Evolutionary conservation across 768 basidiomycete genomes (phyloP).

Genomic region (Termitomyces sp.): DNA sequence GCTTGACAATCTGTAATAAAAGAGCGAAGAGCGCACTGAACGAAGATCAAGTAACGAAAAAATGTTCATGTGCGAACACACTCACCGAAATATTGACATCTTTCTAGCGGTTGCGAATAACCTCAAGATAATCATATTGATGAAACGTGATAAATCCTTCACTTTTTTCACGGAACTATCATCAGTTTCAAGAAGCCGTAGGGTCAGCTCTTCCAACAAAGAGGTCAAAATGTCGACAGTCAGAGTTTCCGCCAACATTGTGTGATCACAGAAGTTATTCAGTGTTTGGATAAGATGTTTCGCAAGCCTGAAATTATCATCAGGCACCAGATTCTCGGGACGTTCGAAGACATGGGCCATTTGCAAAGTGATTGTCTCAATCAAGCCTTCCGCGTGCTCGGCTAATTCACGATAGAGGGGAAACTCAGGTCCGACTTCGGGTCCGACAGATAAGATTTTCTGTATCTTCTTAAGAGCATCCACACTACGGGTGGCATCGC

Average conservation of each 20-base stretch:
- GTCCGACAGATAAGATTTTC: slow-evolving; percentile 71
- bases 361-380: slow-evolving; percentile 87
- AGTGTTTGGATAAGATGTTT: slow-evolving; percentile 98
- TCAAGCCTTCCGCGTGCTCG: slow-evolving; percentile 75
- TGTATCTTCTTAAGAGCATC: slow-evolving; percentile 94
- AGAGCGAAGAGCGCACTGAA: slow-evolving; percentile 73
- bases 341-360: slow-evolving; percentile 91
- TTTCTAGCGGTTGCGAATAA: slow-evolving; percentile 86
- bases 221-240: slow-evolving; percentile 81
- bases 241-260: slow-evolving; percentile 80
- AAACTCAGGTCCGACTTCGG: slow-evolving; percentile 66
- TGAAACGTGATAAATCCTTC: slow-evolving; percentile 91
- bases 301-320: slow-evolving; percentile 86
- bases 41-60: slow-evolving; percentile 7
- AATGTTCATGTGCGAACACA: background rate
- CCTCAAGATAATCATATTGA: slow-evolving; percentile 97
- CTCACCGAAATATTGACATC: slow-evolving; percentile 89
- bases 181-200: slow-evolving; percentile 91
- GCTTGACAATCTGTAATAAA: slow-evolving; percentile 77
- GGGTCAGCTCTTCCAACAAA: slow-evolving; percentile 87
- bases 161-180: slow-evolving; percentile 78
- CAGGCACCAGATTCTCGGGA: slow-evolving; percentile 64
- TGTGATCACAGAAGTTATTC: slow-evolving; percentile 91
- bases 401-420: slow-evolving; percentile 73
- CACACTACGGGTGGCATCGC: slow-evolving; percentile 80